Percentiles rank a stretch among this genome's conserved stretches.
phyloP scores from a whole-genome alignment of 805 yeast genomes.

The Starmerella scarabaei region DNA sequence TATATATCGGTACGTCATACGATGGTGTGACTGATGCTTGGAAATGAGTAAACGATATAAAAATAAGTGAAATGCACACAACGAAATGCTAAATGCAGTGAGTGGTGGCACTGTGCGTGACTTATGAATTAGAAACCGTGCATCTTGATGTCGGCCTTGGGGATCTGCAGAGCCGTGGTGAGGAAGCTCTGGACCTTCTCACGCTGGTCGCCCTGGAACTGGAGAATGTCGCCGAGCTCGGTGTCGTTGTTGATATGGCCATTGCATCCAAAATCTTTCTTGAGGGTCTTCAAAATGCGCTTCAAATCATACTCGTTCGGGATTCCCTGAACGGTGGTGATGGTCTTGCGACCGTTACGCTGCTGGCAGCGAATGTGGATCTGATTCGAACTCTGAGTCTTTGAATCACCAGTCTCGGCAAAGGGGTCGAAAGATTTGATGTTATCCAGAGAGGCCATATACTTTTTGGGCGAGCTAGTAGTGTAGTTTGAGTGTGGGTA shows the following conservation, averaged over 20 bases:
- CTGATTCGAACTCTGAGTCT: constrained; percentile 84
- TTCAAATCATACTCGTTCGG: constrained; percentile 91
- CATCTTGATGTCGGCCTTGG: constrained; percentile 92
- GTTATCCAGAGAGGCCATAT: constrained; percentile 65
- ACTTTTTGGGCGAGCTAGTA: constrained; percentile 19
- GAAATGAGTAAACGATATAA: neutral
- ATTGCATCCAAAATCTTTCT: constrained; percentile 97
- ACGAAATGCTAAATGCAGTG: neutral
- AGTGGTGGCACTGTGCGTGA: neutral
- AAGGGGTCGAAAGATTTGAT: constrained; percentile 66
- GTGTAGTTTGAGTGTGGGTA: constrained; percentile 1
- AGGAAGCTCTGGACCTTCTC: constrained; percentile 88
- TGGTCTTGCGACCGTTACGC: constrained; percentile 97
- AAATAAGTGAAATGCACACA: neutral
- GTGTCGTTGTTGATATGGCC: constrained; percentile 96
- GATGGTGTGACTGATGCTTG: too few relatives aligned
- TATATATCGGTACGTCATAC: too few relatives aligned
- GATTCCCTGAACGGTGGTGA: constrained; percentile 95
- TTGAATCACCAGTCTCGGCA: constrained; percentile 99
- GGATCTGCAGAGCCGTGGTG: constrained; percentile 71
- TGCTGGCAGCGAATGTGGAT: constrained; percentile 97
- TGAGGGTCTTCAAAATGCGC: constrained; percentile 81
- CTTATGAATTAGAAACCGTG: constrained; percentile 68
- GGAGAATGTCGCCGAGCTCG: constrained; percentile 92
- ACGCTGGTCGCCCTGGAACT: constrained; percentile 98